Base-by-base conservation (phyloP, 2,329 filamentous ascomycete genomes). In the Alternaria sp. region DNA sequence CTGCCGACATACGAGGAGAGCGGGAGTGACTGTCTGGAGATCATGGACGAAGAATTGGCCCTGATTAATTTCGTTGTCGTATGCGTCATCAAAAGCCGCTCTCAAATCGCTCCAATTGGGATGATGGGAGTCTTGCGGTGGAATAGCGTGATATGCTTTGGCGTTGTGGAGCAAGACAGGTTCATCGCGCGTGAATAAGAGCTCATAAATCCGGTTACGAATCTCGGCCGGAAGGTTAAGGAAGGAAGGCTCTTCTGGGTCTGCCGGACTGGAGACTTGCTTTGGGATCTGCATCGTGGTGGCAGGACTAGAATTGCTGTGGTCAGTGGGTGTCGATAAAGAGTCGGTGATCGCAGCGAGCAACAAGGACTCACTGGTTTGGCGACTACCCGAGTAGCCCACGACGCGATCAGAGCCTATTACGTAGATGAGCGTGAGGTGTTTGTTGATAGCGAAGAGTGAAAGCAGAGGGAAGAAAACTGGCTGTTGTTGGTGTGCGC, bases 201-300 rank as follows among this genome's bases (percentile, higher is more conserved):
- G 14, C 12, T 63, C 59, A 43, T 63, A 67, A 7, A 67, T 43
- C 11, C 9, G 11, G 32, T 62, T 63, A 8, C 65, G 60, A 6
- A 64, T 42, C 30, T 67, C 49, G 28, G 26, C 44, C 11, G 44
- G 28, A 2, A 28, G 44, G n/a, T 34, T 18, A 6, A 48, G 44
- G 12, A 48, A 48, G 12, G 44, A 48, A 8, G 44, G 44, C 44
- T 34, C 7, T 4, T 28, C 16, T 22, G 28, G 28, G 3, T 48
- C 28, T 14, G 28, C 28, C 3, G 28, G 44, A 26, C 28, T 7
- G 7, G 44, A 48, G 3, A 22, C 6, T 14, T 2, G 28, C 18
- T 48, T 48, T 7, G 44, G 44, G 7, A 48, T 48, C n/a, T 22
- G 28, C 44, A 48, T 48, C 18, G n/a, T 16, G 28, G 28, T 20